Base-by-base conservation (phyloP, 2,329 filamentous ascomycete genomes). In the Monosporascus ibericus region DNA sequence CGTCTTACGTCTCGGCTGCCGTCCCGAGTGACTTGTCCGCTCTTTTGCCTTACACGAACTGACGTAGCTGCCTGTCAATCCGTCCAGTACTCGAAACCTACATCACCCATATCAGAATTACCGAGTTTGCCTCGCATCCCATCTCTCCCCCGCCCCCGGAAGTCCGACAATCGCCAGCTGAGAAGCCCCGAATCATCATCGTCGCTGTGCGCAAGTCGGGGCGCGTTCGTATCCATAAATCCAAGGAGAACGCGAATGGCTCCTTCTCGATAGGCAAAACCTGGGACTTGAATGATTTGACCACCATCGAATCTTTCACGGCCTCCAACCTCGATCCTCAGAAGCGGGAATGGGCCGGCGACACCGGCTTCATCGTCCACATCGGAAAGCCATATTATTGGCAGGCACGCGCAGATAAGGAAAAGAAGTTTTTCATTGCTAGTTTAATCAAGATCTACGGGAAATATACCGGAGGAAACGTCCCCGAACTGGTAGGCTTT, bases 381-480 rank as follows among this genome's bases (percentile, higher is more conserved):
- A 81, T 99, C 27, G 87, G 88, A 25, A 99, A 99, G 70, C 88
- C 91, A 0, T 99, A 99, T 72, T 99, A 94, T 70, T 99, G 94
- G 94, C 85, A 95, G 70, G 91, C 94, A 36, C 86, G 90, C 58
- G 94, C 90, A 1, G 81, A 89, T 50, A 96, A 96, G 74, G 94
- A 99, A 72, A 97, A 96, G 77, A 92, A 96, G 67, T 97, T 97
- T 73, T 99, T 99, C 71, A 94, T 99, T 64, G 91, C 89, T 36
- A 96, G 92, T 70, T 73, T 97, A 61, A 84, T 97, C 65, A 99
- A 97, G 71, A 96, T 99, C 59, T 99, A 89, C 69, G 86, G 86
- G 63, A 99, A 97, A 72, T 99, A 97, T 67, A 97, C 94, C 1
- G 88, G 90, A 27, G 92, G 92, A 14, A 87, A 86, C 63, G 72